Evolutionary conservation across 139 green algal species (phyloP).

Genomic region (Eudorina sp.): DNA sequence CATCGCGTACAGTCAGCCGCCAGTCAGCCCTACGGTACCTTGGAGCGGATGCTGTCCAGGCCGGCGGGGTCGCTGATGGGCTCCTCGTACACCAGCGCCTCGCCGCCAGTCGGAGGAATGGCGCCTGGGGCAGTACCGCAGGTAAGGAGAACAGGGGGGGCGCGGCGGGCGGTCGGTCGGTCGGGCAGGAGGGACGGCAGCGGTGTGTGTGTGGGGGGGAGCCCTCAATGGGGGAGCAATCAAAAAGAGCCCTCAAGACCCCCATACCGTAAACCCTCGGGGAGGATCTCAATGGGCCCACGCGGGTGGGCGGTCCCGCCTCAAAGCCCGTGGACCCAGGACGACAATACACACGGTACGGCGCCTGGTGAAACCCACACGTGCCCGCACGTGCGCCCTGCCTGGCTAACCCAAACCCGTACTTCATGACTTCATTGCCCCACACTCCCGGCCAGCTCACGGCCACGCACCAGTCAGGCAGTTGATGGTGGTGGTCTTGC

Average conservation of each 20-base stretch:
- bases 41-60: constrained; percentile 77
- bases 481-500: constrained; percentile 95
- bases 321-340: no score
- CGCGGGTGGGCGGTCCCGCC: no score
- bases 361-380: no score
- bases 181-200: no score
- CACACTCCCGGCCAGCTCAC: neutral
- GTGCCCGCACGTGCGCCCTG: no score
- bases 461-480: constrained; percentile 79
- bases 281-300: no score
- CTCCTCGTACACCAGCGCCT: constrained; percentile 86
- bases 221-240: no score
- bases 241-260: no score
- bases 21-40: constrained; percentile 71
- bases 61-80: constrained; percentile 74
- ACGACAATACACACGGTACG: no score
- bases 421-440: neutral
- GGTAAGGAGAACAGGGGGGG: neutral
- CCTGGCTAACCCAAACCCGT: neutral
- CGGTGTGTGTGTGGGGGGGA: no score
- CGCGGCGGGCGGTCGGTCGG: no score
- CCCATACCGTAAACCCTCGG: no score
- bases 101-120: constrained; percentile 74
- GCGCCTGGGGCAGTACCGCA: neutral
- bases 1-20: neutral